phyloP scores from a whole-genome alignment of 306 rosid species.

The Pterocarpus macrocarpus region DNA sequence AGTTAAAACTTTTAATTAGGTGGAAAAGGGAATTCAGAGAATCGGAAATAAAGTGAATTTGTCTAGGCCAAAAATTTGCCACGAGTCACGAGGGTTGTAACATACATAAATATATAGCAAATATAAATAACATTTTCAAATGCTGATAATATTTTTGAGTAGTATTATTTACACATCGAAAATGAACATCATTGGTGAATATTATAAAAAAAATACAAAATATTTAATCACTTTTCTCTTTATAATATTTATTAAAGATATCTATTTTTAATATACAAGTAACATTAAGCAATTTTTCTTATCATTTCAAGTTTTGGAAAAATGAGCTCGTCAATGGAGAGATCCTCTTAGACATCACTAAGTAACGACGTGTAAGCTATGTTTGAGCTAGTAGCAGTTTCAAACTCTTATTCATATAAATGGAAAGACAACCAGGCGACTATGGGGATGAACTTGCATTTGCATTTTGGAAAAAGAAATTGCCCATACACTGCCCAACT shows the following conservation, averaged over 20 bases:
- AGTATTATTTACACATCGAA: no score
- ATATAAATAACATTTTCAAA: background rate
- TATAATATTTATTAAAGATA: no score
- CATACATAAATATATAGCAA: background rate
- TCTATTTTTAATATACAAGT: no score
- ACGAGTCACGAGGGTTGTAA: background rate
- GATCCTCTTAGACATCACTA: no score
- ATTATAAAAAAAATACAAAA: no score
- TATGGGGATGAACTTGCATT: constrained; percentile 47
- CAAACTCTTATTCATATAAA: constrained; percentile 21
- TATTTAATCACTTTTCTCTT: no score
- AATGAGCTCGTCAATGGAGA: no score
- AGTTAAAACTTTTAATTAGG: constrained; percentile 24
- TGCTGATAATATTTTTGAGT: background rate
- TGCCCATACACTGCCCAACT: constrained; percentile 51
- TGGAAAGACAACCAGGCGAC: constrained; percentile 51
- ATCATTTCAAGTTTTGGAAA: no score
- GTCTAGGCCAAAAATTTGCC: background rate
- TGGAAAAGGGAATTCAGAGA: background rate
- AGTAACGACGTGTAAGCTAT: no score
- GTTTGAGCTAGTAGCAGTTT: no score
- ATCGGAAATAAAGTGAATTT: constrained; percentile 5
- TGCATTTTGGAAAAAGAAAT: constrained; percentile 35
- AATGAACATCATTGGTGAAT: no score
- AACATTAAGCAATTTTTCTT: no score